A percentile compares a stretch with the other conserved stretches of the same genome.
phyloP scores from a whole-genome alignment of 1,284 basidiomycete species.

The Meripilus lineatus region DNA sequence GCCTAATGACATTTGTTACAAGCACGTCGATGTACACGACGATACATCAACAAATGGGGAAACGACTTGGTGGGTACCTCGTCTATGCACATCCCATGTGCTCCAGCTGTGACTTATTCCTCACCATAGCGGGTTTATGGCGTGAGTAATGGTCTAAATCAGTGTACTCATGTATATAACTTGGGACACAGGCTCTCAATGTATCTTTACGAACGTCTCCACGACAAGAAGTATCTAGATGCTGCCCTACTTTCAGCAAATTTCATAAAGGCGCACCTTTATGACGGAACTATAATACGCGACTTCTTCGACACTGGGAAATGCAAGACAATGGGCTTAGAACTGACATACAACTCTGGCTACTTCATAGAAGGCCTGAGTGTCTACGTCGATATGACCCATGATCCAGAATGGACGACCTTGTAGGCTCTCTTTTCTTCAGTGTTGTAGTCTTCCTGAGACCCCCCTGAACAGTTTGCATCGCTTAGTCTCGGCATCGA shows the following conservation, averaged over 20 bases:
- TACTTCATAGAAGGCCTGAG: no score
- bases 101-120: no score
- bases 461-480: slow-evolving; percentile 1
- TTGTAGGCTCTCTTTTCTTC: slow-evolving; percentile 1
- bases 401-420: background rate
- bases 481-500: background rate
- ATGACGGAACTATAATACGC: slow-evolving; percentile 2
- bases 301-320: slow-evolving; percentile 1
- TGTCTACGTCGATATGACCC: slow-evolving; percentile 6
- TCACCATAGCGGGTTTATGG: background rate
- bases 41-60: background rate
- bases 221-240: background rate
- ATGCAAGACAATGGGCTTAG: background rate
- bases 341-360: background rate
- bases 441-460: background rate
- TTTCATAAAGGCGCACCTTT: slow-evolving; percentile 4
- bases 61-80: background rate
- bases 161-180: no score
- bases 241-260: slow-evolving; percentile 5
- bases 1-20: background rate
- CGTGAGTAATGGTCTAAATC: background rate
- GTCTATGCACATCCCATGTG: background rate
- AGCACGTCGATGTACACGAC: background rate
- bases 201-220: slow-evolving; percentile 5
- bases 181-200: slow-evolving; percentile 5